phyloP scores from a whole-genome alignment of 2,329 filamentous ascomycete genomes.

The Chaetothyriales sp. region DNA sequence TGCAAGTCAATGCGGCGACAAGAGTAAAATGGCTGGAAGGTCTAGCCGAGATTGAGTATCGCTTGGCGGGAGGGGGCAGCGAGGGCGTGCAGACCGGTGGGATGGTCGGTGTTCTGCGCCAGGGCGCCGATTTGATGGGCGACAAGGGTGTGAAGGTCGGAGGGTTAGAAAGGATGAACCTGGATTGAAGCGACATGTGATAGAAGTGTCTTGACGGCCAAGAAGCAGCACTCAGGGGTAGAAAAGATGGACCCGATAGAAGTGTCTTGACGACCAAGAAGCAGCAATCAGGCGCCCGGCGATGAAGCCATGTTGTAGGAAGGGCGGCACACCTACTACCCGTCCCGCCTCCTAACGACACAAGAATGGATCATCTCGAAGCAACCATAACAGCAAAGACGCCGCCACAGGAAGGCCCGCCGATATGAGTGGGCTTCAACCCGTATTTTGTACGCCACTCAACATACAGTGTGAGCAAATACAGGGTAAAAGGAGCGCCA shows the following conservation, averaged over 20 bases:
- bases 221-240: background rate
- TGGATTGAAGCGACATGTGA: slow-evolving; percentile 2
- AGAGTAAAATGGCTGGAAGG: slow-evolving; percentile 87
- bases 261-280: background rate
- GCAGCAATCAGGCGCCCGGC: background rate
- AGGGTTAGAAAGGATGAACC: slow-evolving; percentile 8
- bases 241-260: no score
- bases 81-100: slow-evolving; percentile 87
- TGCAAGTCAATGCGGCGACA: slow-evolving; percentile 75
- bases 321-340: no score
- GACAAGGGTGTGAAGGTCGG: slow-evolving; percentile 21
- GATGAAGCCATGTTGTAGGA: background rate
- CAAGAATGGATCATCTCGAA: no score
- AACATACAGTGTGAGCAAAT: no score
- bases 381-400: no score
- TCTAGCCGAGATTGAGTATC: slow-evolving; percentile 82
- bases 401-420: background rate
- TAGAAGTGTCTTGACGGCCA: background rate
- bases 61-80: slow-evolving; percentile 72
- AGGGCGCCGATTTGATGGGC: slow-evolving; percentile 64
- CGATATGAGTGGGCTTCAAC: no score
- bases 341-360: no score
- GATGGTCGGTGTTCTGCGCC: slow-evolving; percentile 74
- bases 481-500: no score
- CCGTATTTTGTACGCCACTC: no score